These are phyloP conservation scores for Ascosphaera apis DNA, from an alignment of 2,329 filamentous ascomycete species.

Conservation along the genomic window DNA sequence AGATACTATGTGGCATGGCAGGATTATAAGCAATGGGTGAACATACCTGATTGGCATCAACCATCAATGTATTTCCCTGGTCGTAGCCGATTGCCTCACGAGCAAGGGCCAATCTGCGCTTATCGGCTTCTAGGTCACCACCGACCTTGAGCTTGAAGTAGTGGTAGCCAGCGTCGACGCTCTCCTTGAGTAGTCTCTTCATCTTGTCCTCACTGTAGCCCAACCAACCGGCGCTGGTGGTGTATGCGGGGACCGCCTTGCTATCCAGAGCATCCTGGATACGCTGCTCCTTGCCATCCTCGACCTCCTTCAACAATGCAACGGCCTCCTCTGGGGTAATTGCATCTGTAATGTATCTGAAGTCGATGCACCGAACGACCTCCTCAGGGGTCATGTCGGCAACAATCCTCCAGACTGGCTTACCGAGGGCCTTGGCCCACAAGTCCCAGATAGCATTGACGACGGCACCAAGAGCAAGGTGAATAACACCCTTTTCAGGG, in stretches of 20 bases:
- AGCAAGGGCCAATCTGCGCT: conserved; percentile 46
- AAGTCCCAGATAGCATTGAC: conserved; percentile 88
- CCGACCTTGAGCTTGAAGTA: conserved; percentile 91
- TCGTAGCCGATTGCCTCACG: conserved; percentile 64
- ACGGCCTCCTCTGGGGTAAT: conserved; percentile 68
- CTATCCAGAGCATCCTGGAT: conserved; percentile 50
- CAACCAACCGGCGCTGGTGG: conserved; percentile 78
- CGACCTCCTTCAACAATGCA: conserved; percentile 40
- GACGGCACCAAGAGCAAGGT: conserved; percentile 69
- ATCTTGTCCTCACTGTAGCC: conserved; percentile 78
- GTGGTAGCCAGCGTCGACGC: conserved; percentile 50
- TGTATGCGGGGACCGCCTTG: conserved; percentile 70
- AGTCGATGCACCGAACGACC: conserved; percentile 73
- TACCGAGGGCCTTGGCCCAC: conserved; percentile 70
- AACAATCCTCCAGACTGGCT: conserved; percentile 79
- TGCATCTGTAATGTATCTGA: conserved; percentile 86
- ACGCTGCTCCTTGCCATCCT: conserved; percentile 45
- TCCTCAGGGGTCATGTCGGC: conserved; percentile 78
- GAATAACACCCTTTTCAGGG: conserved; percentile 82
- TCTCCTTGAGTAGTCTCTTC: conserved; percentile 49
- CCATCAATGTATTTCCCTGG: conserved; percentile 65
- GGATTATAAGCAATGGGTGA: not conserved
- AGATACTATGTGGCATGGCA: not conserved
- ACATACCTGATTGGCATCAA: conserved; percentile 64
- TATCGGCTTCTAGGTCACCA: conserved; percentile 46